These are phyloP conservation scores for Cadophora sp. DNA, from an alignment of 2,329 filamentous ascomycete genomes.

Conservation along the genomic window DNA sequence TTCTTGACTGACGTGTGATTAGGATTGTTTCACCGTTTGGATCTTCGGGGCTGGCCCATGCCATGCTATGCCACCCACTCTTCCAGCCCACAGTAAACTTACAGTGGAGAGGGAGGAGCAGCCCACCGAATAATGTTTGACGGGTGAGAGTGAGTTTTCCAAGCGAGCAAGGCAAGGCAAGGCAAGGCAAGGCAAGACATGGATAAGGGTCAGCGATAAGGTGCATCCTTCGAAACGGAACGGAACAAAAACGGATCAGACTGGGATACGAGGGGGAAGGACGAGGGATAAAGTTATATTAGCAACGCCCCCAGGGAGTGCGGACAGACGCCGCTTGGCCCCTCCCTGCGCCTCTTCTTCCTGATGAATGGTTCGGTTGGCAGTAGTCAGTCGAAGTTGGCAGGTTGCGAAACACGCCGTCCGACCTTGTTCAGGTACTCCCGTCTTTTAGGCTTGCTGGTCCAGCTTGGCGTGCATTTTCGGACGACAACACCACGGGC, in stretches of 20 bases:
- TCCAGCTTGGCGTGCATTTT: neutral
- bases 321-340: neutral
- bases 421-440: conserved; percentile 11
- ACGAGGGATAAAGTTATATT: conserved; percentile 5
- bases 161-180: no score
- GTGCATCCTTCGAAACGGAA: conserved; percentile 15
- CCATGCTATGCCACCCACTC: neutral
- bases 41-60: conserved; percentile 11
- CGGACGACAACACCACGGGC: conserved; percentile 1
- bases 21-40: conserved; percentile 24
- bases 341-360: neutral
- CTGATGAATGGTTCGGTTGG: conserved; percentile 14
- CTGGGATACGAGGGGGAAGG: neutral
- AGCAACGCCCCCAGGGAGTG: conserved; percentile 6
- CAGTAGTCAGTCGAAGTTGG: neutral
- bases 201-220: conserved; percentile 12
- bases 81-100: neutral
- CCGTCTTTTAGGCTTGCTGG: conserved; percentile 4
- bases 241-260: neutral
- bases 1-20: conserved; percentile 20
- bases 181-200: neutral
- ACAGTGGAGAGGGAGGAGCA: no score
- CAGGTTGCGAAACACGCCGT: conserved; percentile 21
- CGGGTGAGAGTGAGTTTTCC: neutral
- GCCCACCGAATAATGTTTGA: conserved; percentile 11